Evolutionary conservation across 1,139 yeast genomes (phyloP).

Genomic region (Candida sp.): DNA sequence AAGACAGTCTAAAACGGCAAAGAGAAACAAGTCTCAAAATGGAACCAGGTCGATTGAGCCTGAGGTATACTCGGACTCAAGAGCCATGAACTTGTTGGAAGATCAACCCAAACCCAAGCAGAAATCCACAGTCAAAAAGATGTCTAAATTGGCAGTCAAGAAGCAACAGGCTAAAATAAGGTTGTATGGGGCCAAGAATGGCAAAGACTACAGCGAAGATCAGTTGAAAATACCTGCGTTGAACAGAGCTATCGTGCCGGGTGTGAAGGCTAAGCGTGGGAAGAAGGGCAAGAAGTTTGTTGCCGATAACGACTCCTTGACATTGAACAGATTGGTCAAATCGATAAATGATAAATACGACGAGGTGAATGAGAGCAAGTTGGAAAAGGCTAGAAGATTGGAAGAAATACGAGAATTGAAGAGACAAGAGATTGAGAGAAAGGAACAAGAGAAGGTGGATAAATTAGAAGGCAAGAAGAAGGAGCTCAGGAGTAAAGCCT

Average conservation of each 20-base stretch:
- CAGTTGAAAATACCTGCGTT: constrained; percentile 80
- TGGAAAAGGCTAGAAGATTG: constrained; percentile 86
- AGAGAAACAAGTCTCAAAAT: constrained; percentile 56
- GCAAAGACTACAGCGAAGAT: constrained; percentile 71
- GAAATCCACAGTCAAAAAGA: constrained; percentile 56
- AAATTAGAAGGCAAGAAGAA: constrained; percentile 79
- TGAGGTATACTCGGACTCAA: constrained; percentile 66
- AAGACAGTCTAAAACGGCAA: constrained; percentile 63
- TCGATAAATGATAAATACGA: constrained; percentile 86
- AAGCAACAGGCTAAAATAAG: constrained; percentile 68
- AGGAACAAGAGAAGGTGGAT: constrained; percentile 70
- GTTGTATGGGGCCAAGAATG: constrained; percentile 72
- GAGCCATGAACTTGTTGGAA: constrained; percentile 67
- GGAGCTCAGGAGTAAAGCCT: constrained; percentile 74
- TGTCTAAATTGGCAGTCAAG: constrained; percentile 57
- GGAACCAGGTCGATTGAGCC: constrained; percentile 62
- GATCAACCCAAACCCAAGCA: constrained; percentile 68
- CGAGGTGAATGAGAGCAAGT: constrained; percentile 82
- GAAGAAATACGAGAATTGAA: constrained; percentile 90
- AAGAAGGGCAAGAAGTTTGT: constrained; percentile 95
- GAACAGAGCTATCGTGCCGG: constrained; percentile 86
- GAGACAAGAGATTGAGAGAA: constrained; percentile 84
- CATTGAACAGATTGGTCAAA: constrained; percentile 69
- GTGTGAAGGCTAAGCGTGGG: constrained; percentile 76
- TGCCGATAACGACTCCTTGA: constrained; percentile 69